Conservation (phyloP, 352 stramenopile genomes). For the Peronospora farinosa region DNA sequence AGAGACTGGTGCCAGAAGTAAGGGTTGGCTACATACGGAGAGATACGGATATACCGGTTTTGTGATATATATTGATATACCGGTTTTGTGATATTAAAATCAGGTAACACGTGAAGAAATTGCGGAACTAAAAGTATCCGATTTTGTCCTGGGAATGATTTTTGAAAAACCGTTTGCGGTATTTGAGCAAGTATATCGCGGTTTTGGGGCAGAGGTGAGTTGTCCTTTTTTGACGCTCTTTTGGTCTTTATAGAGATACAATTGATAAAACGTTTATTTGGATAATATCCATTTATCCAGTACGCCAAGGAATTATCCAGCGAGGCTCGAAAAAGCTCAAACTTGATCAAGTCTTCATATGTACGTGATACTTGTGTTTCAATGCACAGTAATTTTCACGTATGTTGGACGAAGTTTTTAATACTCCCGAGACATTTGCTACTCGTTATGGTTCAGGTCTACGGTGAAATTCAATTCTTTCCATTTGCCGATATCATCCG, state of each 20-base stretch:
- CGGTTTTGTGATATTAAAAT: not conserved
- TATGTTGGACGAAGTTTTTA: not conserved
- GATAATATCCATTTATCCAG: slow-evolving; percentile 18
- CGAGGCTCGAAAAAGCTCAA: slow-evolving; percentile 69
- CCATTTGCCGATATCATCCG: slow-evolving; percentile 71
- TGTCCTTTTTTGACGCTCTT: not conserved
- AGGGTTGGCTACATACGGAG: not conserved
- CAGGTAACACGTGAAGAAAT: slow-evolving; percentile 65
- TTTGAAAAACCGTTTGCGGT: slow-evolving; percentile 63
- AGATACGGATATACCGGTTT: not conserved
- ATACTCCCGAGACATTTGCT: not conserved
- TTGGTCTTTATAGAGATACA: not conserved
- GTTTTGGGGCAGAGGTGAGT: slow-evolving; percentile 55
- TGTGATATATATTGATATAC: not conserved
- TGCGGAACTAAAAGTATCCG: slow-evolving; percentile 59
- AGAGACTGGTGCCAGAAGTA: slow-evolving; percentile 59
- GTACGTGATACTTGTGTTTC: slow-evolving; percentile 24
- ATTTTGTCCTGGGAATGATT: slow-evolving; percentile 78
- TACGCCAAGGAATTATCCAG: slow-evolving; percentile 80
- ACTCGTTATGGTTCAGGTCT: slow-evolving; percentile 42
- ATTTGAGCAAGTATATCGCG: slow-evolving; percentile 60
- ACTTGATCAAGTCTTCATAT: slow-evolving; percentile 75
- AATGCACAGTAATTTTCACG: not conserved
- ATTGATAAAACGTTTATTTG: not conserved
- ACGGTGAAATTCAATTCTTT: slow-evolving; percentile 83